These are phyloP conservation scores for Quercus bicolor DNA, from an alignment of 306 rosid genomes.

Conservation along the genomic window DNA sequence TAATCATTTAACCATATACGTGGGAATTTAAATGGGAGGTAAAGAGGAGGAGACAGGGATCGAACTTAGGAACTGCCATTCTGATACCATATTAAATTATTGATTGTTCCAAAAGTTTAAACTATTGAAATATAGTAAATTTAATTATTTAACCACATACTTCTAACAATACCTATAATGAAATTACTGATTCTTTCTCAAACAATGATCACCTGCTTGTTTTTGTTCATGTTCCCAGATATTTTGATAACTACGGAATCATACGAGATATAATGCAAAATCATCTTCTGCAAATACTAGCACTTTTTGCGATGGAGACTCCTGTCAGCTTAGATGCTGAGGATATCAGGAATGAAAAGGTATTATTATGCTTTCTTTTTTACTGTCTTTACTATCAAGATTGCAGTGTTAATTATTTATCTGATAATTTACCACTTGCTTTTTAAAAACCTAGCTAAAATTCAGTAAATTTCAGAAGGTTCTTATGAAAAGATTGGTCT, in stretches of 20 bases:
- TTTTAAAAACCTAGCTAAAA: background rate
- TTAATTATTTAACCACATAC: too few species aligned
- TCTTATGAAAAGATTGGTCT: background rate
- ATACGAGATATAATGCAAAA: slow-evolving; percentile 98
- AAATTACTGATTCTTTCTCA: background rate
- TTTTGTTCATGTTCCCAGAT: slow-evolving; percentile 41
- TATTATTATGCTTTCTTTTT: slow-evolving; percentile 11
- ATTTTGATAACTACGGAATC: slow-evolving; percentile 85
- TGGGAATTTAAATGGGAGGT: too few species aligned
- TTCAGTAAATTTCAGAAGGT: background rate
- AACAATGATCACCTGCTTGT: slow-evolving; percentile 12
- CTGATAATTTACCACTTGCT: background rate
- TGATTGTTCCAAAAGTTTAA: too few species aligned
- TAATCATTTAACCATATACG: too few species aligned
- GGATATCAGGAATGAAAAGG: slow-evolving; percentile 96
- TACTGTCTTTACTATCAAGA: slow-evolving; percentile 4
- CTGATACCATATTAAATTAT: too few species aligned
- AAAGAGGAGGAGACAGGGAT: too few species aligned
- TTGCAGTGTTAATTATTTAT: background rate
- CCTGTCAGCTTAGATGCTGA: slow-evolving; percentile 97
- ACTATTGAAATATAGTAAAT: too few species aligned
- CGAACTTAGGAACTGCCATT: too few species aligned
- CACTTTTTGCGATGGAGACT: slow-evolving; percentile 95
- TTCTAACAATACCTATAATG: background rate
- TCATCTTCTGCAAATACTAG: slow-evolving; percentile 93